Evolutionary conservation across 768 basidiomycete genomes (phyloP).

Genomic region (Suillus plorans): DNA sequence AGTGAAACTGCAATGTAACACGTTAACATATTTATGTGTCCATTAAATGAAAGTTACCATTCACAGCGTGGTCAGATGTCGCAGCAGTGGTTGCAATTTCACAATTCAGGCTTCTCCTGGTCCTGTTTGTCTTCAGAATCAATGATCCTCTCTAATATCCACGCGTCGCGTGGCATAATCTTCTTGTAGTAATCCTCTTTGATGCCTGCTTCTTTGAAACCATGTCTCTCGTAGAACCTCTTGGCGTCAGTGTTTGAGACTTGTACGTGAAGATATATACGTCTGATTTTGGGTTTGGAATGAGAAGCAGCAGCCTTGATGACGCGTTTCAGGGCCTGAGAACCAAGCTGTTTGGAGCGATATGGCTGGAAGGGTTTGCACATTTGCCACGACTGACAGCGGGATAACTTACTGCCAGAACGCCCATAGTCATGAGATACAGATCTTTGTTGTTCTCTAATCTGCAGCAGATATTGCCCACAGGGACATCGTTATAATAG

Average conservation of each 20-base stretch:
- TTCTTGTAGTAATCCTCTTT: conserved; percentile 88
- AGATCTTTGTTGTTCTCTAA: conserved; percentile 60
- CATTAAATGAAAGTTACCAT: neutral
- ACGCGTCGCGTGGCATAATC: conserved; percentile 79
- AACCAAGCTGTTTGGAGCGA: conserved; percentile 75
- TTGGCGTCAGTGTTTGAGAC: conserved; percentile 77
- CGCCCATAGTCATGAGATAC: conserved; percentile 92
- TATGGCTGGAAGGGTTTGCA: conserved; percentile 56
- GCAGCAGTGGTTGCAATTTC: neutral
- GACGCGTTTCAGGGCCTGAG: conserved; percentile 67
- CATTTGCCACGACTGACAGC: conserved; percentile 13
- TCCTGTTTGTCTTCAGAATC: conserved; percentile 12
- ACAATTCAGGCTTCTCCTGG: neutral
- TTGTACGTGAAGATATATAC: conserved; percentile 86
- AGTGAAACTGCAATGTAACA: conserved; percentile 6
- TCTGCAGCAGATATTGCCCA: conserved; percentile 86
- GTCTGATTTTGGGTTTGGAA: conserved; percentile 59
- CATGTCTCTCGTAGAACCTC: conserved; percentile 81
- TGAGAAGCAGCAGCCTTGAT: conserved; percentile 60
- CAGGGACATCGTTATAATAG: conserved; percentile 91
- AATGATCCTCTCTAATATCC: conserved; percentile 75
- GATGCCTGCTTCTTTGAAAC: conserved; percentile 66
- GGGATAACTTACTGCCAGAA: conserved; percentile 68
- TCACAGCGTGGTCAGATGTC: neutral
- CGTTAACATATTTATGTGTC: neutral